Base-by-base conservation (phyloP, 371 early-diverging fungal species). In the Thermomucor indicae-seudaticae region DNA sequence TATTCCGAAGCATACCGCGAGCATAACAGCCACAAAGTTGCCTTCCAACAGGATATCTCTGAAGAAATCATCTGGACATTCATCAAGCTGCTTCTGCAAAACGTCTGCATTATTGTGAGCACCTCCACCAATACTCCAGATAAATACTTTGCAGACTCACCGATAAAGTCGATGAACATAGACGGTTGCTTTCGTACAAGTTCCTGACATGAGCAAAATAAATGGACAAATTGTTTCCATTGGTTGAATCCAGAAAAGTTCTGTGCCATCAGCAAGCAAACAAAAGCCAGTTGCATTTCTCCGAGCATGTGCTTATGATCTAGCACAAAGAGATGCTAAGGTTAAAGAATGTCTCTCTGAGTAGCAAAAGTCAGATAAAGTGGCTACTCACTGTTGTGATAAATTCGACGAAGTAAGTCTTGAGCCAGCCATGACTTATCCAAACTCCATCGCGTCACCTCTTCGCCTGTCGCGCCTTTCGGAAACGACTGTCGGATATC, bases 361-460 rank as follows among this genome's bases (percentile, higher is more conserved):
- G 27, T 22, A 7, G 32, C 19, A 31, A 34, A 10, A 39, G 11
- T 16, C 16, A 16, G 17, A 17, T 12, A 31, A 42, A 16, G n/a
- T 25, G 29, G 10, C 20, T 27, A 8, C 1, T 39, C 68, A 85
- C 83, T 78, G 20, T 69, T 58, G 28, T 67, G 49, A 62, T 76
- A 89, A 1, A 60, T 47, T 0, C 42, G 42, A 5, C 38, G 29
- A 8, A 90, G 53, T 5, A 88, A 48, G 6, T 78, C 55, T 1
- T 51, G 47, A 30, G 93, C 72, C 27, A 95, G 75, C 85, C 89
- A 95, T 35, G 88, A 87, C 67, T 96, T 95, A 76, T 97, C 97
- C 17, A 84, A 57, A 62, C 90, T 91, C 78, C 91, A 93, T 43
- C 79, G 78, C 20, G 91, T 91, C 0, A 88, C 57, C 39, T 87